Conservation (phyloP, 208 protist species). For the Eutreptiella sp. region DNA sequence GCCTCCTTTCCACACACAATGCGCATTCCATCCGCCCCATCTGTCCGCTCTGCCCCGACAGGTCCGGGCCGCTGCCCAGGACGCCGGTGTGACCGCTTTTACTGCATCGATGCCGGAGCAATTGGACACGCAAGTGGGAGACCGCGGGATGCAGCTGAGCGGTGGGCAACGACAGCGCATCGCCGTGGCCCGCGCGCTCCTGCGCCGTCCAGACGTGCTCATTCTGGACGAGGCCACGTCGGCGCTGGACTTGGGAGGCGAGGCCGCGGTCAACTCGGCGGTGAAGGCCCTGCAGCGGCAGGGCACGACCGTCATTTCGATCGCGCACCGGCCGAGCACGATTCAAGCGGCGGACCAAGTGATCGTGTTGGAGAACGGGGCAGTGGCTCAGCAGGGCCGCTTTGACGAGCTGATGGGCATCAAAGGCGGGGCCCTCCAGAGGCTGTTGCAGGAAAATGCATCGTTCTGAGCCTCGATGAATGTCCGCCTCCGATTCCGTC, state of each 20-base stretch:
- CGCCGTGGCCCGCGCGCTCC: conserved; percentile 41
- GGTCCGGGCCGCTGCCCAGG: no score
- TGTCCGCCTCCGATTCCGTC: no score
- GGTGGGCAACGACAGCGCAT: conserved; percentile 51
- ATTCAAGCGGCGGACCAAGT: conserved; percentile 43
- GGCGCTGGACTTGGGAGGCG: conserved; percentile 50
- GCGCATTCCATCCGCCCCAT: no score
- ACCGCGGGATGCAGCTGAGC: conserved; percentile 36
- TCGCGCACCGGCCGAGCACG: conserved; percentile 56
- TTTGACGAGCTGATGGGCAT: conserved; percentile 21
- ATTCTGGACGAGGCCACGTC: conserved; percentile 52
- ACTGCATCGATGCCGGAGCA: conserved; percentile 35
- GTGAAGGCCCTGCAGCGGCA: not conserved
- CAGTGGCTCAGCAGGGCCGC: conserved; percentile 10
- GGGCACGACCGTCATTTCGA: conserved; percentile 37
- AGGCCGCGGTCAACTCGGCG: conserved; percentile 32
- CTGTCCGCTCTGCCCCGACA: no score
- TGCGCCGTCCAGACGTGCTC: conserved; percentile 42
- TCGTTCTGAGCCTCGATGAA: no score
- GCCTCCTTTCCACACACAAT: no score
- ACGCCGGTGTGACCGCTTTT: no score
- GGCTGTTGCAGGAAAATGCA: no score
- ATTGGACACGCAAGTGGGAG: conserved; percentile 41
- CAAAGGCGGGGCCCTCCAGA: no score
- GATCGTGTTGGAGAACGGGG: conserved; percentile 35